Evolutionary conservation across 768 basidiomycete species (phyloP).

Genomic region (Naganishia randhawae): DNA sequence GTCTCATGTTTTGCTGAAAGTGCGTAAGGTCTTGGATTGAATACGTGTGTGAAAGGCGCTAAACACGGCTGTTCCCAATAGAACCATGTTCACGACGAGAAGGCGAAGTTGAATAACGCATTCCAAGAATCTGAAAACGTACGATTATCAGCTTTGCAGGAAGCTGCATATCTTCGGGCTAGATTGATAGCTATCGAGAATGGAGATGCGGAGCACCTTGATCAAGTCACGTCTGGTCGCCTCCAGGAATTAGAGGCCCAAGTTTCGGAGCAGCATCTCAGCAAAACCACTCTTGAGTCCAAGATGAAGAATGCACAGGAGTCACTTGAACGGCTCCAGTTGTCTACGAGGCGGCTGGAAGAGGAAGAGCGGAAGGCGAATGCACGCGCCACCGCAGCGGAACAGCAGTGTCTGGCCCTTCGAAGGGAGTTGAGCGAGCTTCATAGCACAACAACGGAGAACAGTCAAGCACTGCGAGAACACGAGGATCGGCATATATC

Average conservation of each 20-base stretch:
- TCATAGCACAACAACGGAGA: slow-evolving; percentile 60
- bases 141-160: slow-evolving; percentile 79
- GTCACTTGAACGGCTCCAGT: slow-evolving; percentile 4
- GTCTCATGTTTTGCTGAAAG: slow-evolving; percentile 80
- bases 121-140: slow-evolving; percentile 66
- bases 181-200: slow-evolving; percentile 84
- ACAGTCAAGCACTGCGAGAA: slow-evolving; percentile 66
- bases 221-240: slow-evolving; percentile 74
- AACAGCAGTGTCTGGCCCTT: slow-evolving; percentile 65
- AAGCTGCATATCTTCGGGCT: slow-evolving; percentile 91
- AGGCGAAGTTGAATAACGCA: slow-evolving; percentile 38
- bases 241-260: slow-evolving; percentile 67
- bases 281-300: not conserved
- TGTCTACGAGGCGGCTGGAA: slow-evolving; percentile 59
- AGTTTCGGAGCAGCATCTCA: slow-evolving; percentile 52
- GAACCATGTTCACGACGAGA: slow-evolving; percentile 21
- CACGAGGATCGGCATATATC: slow-evolving; percentile 69
- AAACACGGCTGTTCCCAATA: not conserved
- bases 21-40: slow-evolving; percentile 48
- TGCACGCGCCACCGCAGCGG: slow-evolving; percentile 62
- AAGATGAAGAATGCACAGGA: not conserved
- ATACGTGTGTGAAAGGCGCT: not conserved
- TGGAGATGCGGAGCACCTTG: slow-evolving; percentile 62
- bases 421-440: slow-evolving; percentile 64
- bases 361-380: slow-evolving; percentile 67